These are phyloP conservation scores for Polytrichum commune DNA, from an alignment of 225 moss, liverwort and hornwort genomes.

Conservation along the genomic window DNA sequence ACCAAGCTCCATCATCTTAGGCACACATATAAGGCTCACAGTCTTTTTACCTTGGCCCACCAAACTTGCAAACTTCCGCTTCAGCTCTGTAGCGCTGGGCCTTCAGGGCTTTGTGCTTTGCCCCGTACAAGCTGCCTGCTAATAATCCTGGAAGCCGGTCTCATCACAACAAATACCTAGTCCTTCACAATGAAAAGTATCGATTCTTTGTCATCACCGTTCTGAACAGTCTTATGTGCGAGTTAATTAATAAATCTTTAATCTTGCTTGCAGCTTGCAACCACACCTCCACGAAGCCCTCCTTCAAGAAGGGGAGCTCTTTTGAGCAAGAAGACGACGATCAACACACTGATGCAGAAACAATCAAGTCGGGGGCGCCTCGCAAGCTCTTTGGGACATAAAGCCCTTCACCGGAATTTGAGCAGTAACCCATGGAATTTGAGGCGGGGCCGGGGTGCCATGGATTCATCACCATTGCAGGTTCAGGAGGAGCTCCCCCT, in stretches of 20 bases:
- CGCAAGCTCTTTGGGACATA: slow-evolving; percentile 22
- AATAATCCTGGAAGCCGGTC: too few species aligned
- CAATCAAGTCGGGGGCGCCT: slow-evolving; percentile 41
- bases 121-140: too few species aligned
- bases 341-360: slow-evolving; percentile 42
- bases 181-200: too few species aligned
- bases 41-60: too few species aligned
- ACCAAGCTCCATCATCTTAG: too few species aligned
- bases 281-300: slow-evolving; percentile 24
- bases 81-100: too few species aligned
- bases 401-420: slow-evolving; percentile 7
- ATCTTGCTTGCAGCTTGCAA: slow-evolving; percentile 20
- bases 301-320: neutral
- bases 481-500: slow-evolving; percentile 9
- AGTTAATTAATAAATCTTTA: neutral
- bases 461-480: neutral
- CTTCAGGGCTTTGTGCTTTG: too few species aligned
- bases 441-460: neutral
- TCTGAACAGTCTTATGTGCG: neutral
- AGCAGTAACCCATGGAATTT: slow-evolving; percentile 15
- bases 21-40: too few species aligned
- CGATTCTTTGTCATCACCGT: neutral
- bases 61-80: too few species aligned
- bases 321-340: slow-evolving; percentile 19
- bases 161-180: too few species aligned